Base-by-base conservation (phyloP, 352 stramenopile genomes). In the Pythium apleroticum region DNA sequence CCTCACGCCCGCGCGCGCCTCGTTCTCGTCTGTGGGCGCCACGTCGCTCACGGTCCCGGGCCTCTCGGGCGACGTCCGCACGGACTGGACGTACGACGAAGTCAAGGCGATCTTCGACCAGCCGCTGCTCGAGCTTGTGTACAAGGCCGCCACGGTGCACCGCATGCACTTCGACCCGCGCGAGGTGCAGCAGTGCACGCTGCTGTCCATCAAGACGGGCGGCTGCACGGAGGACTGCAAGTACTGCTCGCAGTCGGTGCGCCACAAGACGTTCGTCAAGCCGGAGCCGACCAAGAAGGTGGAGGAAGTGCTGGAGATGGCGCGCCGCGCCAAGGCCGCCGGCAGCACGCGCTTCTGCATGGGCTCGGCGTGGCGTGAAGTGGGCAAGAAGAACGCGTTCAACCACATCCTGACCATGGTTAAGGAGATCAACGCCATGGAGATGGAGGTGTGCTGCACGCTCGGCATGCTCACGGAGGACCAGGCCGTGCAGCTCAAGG, bases 251-350 rank as follows among this genome's bases (percentile, higher is more conserved):
- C 97, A 98, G 76, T 98, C 89, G 39, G 93, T 93, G 60, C 86
- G 86, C 46, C 90, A 99, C 81, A 98, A 98, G 79, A 99, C 97
- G n/a, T 98, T 98, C 74, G 96, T 99, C 71, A 99, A 99, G 82
- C 96, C 97, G 0, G 98, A 98, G 41, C 95, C 95, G 14, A 98
- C 91, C 33, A 98, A 98, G 81, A 98, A 98, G 78, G 75, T 99
- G 22, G 82, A 98, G 55, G 96, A 99, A 70, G 97, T 99, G 33
- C 74, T 99, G 45, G 92, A 97, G 69, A 98, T 98, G 66, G 97
- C 97, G 6, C 79, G 80, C 27, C 80, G 95, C 12, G 97, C 97
- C 56, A 99, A 99, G 74, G 93, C 94, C 7, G 97, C 97, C 0
- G 97, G 97, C 39, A 98, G 89, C 60, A 99, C 96, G 39, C 90